Evolutionary conservation across 1,284 basidiomycete genomes (phyloP).

Genomic region (Austroboletus rostrupii): DNA sequence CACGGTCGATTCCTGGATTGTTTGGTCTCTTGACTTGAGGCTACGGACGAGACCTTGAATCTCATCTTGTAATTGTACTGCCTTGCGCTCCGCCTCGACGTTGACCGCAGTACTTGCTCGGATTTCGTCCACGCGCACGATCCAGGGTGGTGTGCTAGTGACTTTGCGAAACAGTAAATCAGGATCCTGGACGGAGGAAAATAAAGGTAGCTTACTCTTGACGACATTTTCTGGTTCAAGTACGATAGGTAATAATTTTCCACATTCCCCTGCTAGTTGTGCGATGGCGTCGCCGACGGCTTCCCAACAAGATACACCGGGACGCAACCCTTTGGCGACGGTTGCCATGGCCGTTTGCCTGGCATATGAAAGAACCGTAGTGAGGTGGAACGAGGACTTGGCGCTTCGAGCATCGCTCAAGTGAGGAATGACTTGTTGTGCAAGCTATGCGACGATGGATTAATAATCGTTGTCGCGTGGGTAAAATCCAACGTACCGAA

Average conservation of each 20-base stretch:
- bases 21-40: slow-evolving; percentile 84
- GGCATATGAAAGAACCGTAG: slow-evolving; percentile 67
- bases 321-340: slow-evolving; percentile 64
- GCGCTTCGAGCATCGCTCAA: slow-evolving; percentile 69
- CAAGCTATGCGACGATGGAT: slow-evolving; percentile 50
- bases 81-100: slow-evolving; percentile 86
- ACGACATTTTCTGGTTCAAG: slow-evolving; percentile 74
- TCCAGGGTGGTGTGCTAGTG: slow-evolving; percentile 81
- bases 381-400: slow-evolving; percentile 75
- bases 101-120: slow-evolving; percentile 82
- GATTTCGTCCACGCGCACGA: slow-evolving; percentile 82
- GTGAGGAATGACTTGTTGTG: slow-evolving; percentile 82
- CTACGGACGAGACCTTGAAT: slow-evolving; percentile 82
- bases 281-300: slow-evolving; percentile 67
- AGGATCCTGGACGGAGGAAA: too few relatives aligned
- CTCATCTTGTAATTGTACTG: slow-evolving; percentile 83
- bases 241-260: slow-evolving; percentile 65
- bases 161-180: slow-evolving; percentile 41
- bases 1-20: slow-evolving; percentile 82
- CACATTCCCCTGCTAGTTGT: slow-evolving; percentile 68
- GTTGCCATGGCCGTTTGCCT: slow-evolving; percentile 70
- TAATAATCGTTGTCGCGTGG: neutral
- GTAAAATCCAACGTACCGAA: slow-evolving; percentile 48
- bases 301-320: slow-evolving; percentile 70
- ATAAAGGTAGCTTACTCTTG: slow-evolving; percentile 54